Evolutionary conservation across 306 rosid species (phyloP).

Genomic region (Erythrophleum fordii): DNA sequence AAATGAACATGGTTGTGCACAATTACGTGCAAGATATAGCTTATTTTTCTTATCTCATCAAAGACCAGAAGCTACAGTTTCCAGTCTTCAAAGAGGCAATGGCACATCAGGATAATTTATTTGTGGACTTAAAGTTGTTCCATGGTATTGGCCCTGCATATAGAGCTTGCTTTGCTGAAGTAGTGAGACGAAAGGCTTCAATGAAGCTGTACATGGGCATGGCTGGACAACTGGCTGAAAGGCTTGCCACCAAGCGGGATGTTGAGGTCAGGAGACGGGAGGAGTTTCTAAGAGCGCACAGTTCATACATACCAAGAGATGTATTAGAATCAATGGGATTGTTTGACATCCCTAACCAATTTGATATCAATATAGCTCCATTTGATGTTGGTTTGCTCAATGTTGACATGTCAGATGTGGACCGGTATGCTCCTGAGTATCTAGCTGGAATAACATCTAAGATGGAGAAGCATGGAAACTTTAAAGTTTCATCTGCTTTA

Average conservation of each 20-base stretch:
- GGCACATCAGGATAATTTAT: constrained; percentile 81
- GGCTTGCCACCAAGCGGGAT: constrained; percentile 82
- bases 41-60: constrained; percentile 71
- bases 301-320: constrained; percentile 74
- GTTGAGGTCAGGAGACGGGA: constrained; percentile 72
- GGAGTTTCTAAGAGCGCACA: constrained; percentile 69
- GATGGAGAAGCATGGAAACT: constrained; percentile 65
- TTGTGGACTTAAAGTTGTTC: constrained; percentile 76
- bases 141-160: constrained; percentile 85
- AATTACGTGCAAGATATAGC: constrained; percentile 77
- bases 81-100: constrained; percentile 95
- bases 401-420: constrained; percentile 82
- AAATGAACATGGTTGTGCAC: constrained; percentile 83
- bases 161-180: constrained; percentile 93
- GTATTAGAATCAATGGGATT: constrained; percentile 87
- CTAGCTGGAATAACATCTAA: constrained; percentile 63
- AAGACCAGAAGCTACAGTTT: constrained; percentile 87
- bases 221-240: constrained; percentile 99
- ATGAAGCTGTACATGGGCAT: constrained; percentile 96
- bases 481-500: constrained; percentile 59
- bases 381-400: constrained; percentile 80
- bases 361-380: constrained; percentile 92
- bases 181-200: constrained; percentile 92
- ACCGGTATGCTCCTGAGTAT: constrained; percentile 86
- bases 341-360: constrained; percentile 75